These are phyloP conservation scores for Fagopyrum tataricum DNA, from an alignment of 148 eudicot species.

Conservation along the genomic window DNA sequence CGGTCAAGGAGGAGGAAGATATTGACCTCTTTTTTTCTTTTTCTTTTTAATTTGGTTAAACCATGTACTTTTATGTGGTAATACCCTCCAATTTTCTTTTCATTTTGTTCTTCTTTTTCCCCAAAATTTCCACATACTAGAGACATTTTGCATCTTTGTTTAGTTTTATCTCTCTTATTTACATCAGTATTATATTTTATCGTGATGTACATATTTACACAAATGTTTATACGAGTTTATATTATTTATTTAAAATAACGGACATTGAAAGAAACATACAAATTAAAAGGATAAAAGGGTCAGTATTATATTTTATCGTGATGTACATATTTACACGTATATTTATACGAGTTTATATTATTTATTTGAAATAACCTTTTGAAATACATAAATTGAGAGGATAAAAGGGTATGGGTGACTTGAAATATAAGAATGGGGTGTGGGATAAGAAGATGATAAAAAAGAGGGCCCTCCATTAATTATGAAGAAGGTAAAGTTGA, in stretches of 20 bases:
- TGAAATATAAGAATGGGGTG: background rate
- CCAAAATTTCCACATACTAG: background rate
- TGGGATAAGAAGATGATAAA: background rate
- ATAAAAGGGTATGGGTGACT: slow-evolving; percentile 9
- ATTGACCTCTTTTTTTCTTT: background rate
- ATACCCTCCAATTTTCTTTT: background rate
- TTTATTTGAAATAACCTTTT: background rate
- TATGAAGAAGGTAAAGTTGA: background rate
- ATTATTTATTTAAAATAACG: background rate
- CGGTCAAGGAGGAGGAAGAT: background rate
- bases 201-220: no score
- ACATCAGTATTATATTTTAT: no score
- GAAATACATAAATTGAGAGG: background rate
- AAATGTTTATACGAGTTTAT: background rate
- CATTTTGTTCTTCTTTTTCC: background rate
- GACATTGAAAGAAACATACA: background rate
- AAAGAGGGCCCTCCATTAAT: slow-evolving; percentile 12
- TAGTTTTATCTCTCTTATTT: background rate
- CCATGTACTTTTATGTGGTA: background rate
- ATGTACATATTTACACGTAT: background rate
- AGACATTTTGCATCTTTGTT: background rate
- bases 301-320: background rate
- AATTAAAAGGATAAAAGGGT: slow-evolving; percentile 5
- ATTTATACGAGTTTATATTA: background rate
- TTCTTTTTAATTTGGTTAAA: background rate